Base-by-base conservation (phyloP, 257 asterid species). In the Solanum lignicaule region DNA sequence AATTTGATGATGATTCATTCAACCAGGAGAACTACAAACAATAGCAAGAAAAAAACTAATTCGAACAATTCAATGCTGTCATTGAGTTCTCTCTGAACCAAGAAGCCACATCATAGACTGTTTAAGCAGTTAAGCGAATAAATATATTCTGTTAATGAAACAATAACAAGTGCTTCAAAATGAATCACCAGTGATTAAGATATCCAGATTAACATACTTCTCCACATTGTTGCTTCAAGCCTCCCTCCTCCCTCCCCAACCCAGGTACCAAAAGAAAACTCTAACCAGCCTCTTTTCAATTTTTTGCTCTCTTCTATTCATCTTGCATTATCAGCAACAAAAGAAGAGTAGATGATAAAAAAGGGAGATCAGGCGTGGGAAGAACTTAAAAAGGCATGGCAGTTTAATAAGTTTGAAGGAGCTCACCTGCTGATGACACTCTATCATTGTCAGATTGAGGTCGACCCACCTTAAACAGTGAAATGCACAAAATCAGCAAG, bases 321-420 rank as follows among this genome's bases (percentile, higher is more conserved):
- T 79, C 84, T 79, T 79, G 84, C 84, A 43, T 79, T 79, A 79
- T 79, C 84, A 79, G 84, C 66, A 79, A 41, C 65, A 79, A 15
- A 76, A 43, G 16, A 15, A 43, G 36, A 43, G 21, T 43, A 79
- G n/a, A 79, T 79, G 84, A 43, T 39, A 79, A 43, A 78, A 8
- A 10, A 21, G 84, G 66, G 84, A 79, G 38, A 79, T 79, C 39
- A 79, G 66, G 36, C 5, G 9, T 79, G 62, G 84, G 66, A 79
- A 43, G n/a, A 79, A 79, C 38, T 43, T 46, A 27, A 81, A 81
- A 25, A 48, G 41, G 85, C 68, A 31, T 46, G 39, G 66, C 29
- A 43, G 27, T 32, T 81, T 29, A 29, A 81, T 46, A 29, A 46
- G 85, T 81, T 81, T 48, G 68, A 46, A 81, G 69, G 68, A 81